Base-by-base conservation (phyloP, 2,329 filamentous ascomycete genomes). In the Tolypocladium ovalisporum region DNA sequence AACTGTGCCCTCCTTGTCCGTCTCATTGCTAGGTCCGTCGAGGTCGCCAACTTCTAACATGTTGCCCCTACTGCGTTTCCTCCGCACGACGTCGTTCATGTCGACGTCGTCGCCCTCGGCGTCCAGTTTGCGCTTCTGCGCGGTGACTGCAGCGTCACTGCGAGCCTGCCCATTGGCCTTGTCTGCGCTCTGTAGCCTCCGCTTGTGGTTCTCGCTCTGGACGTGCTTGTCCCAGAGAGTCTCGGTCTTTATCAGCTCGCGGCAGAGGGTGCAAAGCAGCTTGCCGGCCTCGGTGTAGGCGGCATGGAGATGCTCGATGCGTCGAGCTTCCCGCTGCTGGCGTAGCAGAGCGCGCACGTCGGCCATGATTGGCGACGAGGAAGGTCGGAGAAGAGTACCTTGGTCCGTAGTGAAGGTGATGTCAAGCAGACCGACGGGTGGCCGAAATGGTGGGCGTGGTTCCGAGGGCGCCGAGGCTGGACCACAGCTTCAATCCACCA, bases 301-400 rank as follows among this genome's bases (percentile, higher is more conserved):
- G 47, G 86, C 85, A 64, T 86, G 77, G 4, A 86, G 83, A 64
- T 90, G 86, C 55, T 85, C 80, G 65, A 92, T 85, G 62, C 87
- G 83, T 58, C 90, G 85, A 60, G 87, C 82, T 57, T 85, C 84
- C 62, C 89, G 85, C 71, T 93, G 88, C 66, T 86, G 87, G 64
- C 89, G 88, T 58, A 95, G 80, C 54, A 96, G 82, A 39, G 88
- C 83, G 65, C 90, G 87, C 32, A 90, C 86, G 71, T 95, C 89
- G 63, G 89, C 79, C 88, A 94, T 93, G 62, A 52, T 22, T 34
- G 8, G 47, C 13, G 47, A 22, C 29, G 29, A 51, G 9, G 9
- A 10, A 2, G 44, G 29, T 29, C 29, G 2, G 35, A 15, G 34
- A 13, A 4, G n/a, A 15, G 56, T 47, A 47, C n/a, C n/a, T n/a